Conservation (phyloP, 176 grass and related monocot genomes). For the Phoenix dactylifera region DNA sequence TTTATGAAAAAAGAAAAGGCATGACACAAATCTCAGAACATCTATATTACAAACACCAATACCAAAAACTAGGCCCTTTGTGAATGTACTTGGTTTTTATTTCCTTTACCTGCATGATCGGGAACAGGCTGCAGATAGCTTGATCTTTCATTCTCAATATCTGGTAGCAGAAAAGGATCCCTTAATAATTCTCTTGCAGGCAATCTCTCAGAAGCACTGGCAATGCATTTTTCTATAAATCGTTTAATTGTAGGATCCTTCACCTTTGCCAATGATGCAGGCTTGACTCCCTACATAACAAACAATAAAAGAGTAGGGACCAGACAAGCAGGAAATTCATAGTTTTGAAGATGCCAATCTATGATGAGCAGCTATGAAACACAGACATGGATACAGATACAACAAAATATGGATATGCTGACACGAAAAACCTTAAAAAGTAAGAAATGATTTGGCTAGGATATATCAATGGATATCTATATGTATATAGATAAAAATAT, state of each 20-base stretch:
- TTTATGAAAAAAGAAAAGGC: conserved; percentile 21
- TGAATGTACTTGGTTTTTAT: background rate
- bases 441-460: too few relatives aligned
- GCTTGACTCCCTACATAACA: conserved; percentile 42
- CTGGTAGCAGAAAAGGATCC: conserved; percentile 63
- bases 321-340: too few relatives aligned
- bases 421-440: too few relatives aligned
- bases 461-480: too few relatives aligned
- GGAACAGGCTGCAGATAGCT: conserved; percentile 22
- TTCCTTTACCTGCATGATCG: conserved; percentile 31
- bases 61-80: background rate
- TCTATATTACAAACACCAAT: background rate
- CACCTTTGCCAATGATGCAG: conserved; percentile 54
- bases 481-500: too few relatives aligned
- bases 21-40: background rate
- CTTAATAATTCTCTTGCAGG: conserved; percentile 48
- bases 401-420: too few relatives aligned
- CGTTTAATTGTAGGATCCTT: conserved; percentile 47
- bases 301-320: too few relatives aligned
- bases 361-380: too few relatives aligned
- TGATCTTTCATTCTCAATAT: conserved; percentile 40
- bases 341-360: too few relatives aligned
- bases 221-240: conserved; percentile 76
- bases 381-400: too few relatives aligned
- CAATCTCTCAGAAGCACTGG: conserved; percentile 48